phyloP scores from a whole-genome alignment of 2,329 filamentous ascomycete species.

The Trichoderma harzianum region DNA sequence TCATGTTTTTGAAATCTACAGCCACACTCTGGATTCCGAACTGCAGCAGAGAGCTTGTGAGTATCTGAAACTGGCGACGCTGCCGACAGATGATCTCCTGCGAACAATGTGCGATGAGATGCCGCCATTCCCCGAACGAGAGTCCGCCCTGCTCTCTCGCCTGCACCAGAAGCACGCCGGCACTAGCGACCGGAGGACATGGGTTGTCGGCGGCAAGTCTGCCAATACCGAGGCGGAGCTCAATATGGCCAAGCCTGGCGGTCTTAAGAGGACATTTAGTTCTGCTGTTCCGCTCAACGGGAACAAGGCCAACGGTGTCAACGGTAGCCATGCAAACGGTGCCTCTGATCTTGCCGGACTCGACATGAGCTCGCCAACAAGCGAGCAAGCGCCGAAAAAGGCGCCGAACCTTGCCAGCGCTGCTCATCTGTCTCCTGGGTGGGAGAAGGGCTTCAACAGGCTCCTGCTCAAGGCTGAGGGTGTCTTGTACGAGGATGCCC shows the following conservation, averaged over 20 bases:
- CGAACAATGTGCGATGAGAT: constrained; percentile 97
- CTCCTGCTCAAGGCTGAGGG: constrained; percentile 79
- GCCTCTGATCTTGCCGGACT: constrained; percentile 73
- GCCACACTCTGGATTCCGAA: constrained; percentile 90
- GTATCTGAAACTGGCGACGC: constrained; percentile 79
- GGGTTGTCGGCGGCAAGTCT: constrained; percentile 96
- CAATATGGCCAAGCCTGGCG: constrained; percentile 73
- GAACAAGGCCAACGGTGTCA: constrained; percentile 44
- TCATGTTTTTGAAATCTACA: constrained; percentile 86
- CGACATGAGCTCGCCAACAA: constrained; percentile 64
- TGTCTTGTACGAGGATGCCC: constrained; percentile 89
- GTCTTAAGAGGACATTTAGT: constrained; percentile 83
- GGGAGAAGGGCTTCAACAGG: constrained; percentile 85
- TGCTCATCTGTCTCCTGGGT: constrained; percentile 88
- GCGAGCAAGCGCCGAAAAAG: constrained; percentile 57
- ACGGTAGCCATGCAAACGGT: constrained; percentile 50
- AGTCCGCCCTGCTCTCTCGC: constrained; percentile 85
- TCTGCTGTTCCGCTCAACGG: constrained; percentile 48
- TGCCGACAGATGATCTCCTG: constrained; percentile 86
- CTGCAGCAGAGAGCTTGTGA: constrained; percentile 95
- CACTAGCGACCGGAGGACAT: constrained; percentile 92
- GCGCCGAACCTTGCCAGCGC: constrained; percentile 86
- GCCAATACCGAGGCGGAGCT: constrained; percentile 84
- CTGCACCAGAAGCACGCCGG: constrained; percentile 92
- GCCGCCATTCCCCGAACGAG: constrained; percentile 93